Percentiles rank a stretch among this genome's conserved stretches.
Evolutionary conservation across 768 basidiomycete genomes (phyloP).

Genomic region (Tricholoma terreum): DNA sequence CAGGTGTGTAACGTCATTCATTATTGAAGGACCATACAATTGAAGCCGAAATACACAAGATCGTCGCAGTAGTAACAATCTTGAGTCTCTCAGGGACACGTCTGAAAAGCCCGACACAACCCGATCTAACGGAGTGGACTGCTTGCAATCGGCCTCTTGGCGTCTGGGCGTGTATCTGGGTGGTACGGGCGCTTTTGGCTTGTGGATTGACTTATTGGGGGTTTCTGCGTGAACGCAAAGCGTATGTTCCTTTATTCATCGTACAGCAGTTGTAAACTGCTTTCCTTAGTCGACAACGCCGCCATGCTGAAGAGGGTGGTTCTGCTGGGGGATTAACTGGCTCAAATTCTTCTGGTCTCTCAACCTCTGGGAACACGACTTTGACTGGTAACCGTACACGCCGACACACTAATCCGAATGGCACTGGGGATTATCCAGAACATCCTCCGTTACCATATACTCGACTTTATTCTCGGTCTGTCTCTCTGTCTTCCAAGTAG

Average conservation of each 20-base stretch:
- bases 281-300: constrained; percentile 8
- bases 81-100: constrained; percentile 44
- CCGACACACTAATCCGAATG: constrained; percentile 2
- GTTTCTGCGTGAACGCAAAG: constrained; percentile 37
- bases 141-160: constrained; percentile 67
- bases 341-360: background rate
- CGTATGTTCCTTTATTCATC: constrained; percentile 16
- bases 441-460: constrained; percentile 16
- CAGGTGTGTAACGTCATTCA: constrained; percentile 33
- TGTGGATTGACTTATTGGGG: constrained; percentile 55
- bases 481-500: constrained; percentile 1
- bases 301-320: constrained; percentile 6
- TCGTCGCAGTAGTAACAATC: constrained; percentile 48
- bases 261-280: background rate
- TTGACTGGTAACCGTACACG: background rate
- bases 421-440: background rate
- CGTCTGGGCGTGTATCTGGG: constrained; percentile 65
- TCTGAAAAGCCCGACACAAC: constrained; percentile 42
- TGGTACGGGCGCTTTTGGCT: constrained; percentile 49
- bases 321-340: background rate
- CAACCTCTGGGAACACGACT: background rate
- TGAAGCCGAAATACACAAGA: constrained; percentile 31
- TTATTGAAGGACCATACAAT: background rate
- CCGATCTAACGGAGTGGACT: constrained; percentile 49
- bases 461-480: constrained; percentile 39